These are phyloP conservation scores for Colletotrichum endophyticum DNA, from an alignment of 2,329 filamentous ascomycete species.

Conservation along the genomic window DNA sequence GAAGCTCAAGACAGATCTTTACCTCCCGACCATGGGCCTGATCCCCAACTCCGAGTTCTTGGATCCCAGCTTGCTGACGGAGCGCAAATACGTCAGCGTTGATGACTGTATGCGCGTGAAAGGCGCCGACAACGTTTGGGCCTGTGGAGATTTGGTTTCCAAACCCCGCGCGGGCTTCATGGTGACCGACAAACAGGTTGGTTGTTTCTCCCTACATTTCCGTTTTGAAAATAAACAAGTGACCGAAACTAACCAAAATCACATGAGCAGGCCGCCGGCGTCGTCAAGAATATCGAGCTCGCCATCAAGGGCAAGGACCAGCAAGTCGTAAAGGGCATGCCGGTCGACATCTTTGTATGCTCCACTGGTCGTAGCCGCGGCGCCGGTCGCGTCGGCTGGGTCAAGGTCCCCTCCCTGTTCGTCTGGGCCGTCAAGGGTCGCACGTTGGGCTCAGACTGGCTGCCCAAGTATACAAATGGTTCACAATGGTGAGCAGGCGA, in stretches of 20 bases:
- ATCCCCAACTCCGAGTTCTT: constrained; percentile 61
- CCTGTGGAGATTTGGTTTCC: constrained; percentile 57
- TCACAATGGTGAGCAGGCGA: constrained; percentile 44
- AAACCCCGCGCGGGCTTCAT: constrained; percentile 62
- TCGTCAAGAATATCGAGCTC: constrained; percentile 59
- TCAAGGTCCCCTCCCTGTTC: constrained; percentile 55
- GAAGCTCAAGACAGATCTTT: constrained; percentile 57
- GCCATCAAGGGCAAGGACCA: constrained; percentile 49
- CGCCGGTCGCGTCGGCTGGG: constrained; percentile 49
- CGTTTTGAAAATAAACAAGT: background rate
- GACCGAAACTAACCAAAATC: background rate
- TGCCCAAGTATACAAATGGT: constrained; percentile 52
- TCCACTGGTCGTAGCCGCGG: constrained; percentile 55
- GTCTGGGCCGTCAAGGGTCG: constrained; percentile 58
- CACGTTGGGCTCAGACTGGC: constrained; percentile 49
- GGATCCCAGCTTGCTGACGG: constrained; percentile 46
- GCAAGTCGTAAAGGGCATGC: constrained; percentile 47
- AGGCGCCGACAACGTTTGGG: constrained; percentile 53
- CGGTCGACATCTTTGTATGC: constrained; percentile 54
- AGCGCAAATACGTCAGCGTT: constrained; percentile 49
- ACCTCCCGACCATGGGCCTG: constrained; percentile 61
- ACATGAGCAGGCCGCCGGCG: constrained; percentile 47
- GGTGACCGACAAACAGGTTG: constrained; percentile 61
- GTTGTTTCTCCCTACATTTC: constrained; percentile 11
- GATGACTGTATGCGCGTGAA: constrained; percentile 57